Conservation (phyloP, 331 rosid genomes). For the Prunus yedoensis region DNA sequence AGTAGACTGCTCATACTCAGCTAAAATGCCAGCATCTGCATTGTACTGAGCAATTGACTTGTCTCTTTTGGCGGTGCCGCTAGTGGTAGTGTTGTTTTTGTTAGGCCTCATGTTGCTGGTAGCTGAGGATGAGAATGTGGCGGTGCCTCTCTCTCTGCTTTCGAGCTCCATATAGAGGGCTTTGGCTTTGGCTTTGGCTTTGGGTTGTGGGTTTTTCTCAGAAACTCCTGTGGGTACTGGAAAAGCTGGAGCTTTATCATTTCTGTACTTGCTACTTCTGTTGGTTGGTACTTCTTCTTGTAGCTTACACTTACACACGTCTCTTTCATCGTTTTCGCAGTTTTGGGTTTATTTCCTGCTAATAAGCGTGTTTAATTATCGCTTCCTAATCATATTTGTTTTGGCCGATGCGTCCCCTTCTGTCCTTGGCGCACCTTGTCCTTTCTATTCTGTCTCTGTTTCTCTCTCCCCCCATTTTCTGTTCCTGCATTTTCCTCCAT, state of each 20-base stretch:
- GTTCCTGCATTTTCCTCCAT: constrained; percentile 3
- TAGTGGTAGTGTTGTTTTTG: background rate
- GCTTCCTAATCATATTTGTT: background rate
- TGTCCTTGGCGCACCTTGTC: background rate
- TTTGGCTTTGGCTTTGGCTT: no score
- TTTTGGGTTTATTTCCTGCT: constrained; percentile 1
- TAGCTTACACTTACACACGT: constrained; percentile 28
- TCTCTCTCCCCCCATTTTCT: background rate
- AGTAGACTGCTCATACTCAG: constrained; percentile 60
- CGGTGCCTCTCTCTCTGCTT: constrained; percentile 37
- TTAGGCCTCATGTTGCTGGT: constrained; percentile 56
- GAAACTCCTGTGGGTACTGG: constrained; percentile 2
- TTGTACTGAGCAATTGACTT: constrained; percentile 52
- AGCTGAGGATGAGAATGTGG: constrained; percentile 49
- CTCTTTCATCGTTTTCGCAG: constrained; percentile 25
- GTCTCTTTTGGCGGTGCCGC: constrained; percentile 15
- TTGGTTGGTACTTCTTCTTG: constrained; percentile 11
- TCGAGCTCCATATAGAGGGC: constrained; percentile 34
- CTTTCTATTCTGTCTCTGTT: background rate
- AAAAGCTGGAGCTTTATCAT: constrained; percentile 1
- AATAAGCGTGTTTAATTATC: background rate
- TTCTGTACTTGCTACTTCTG: constrained; percentile 10
- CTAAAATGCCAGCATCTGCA: constrained; percentile 63
- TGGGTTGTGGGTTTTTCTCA: constrained; percentile 4
- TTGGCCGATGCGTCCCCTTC: background rate